A percentile compares a stretch with the other conserved stretches of the same genome.
phyloP scores from a whole-genome alignment of 2,329 filamentous ascomycete species.

The Lachnellula willkommii region DNA sequence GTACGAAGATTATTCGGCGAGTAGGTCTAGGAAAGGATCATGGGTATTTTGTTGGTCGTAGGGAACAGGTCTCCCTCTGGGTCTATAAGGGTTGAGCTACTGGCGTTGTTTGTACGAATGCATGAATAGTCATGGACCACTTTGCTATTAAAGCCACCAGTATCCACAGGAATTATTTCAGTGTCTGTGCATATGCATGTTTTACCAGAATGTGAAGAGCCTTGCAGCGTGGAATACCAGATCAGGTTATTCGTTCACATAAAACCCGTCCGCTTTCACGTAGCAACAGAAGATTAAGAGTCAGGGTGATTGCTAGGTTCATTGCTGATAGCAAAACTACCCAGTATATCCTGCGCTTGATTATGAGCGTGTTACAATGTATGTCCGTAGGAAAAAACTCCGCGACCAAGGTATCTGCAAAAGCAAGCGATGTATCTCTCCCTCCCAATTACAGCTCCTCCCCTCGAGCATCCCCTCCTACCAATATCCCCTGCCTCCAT shows the following conservation, averaged over 20 bases:
- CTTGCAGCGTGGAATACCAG: too few species aligned
- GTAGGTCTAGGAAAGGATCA: conserved; percentile 38
- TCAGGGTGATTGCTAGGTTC: background rate
- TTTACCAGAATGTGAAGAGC: too few species aligned
- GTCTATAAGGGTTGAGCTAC: background rate
- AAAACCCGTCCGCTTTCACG: too few species aligned
- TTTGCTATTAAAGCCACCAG: background rate
- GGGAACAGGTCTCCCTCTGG: too few species aligned
- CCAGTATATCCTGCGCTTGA: background rate
- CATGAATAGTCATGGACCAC: background rate
- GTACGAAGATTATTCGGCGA: conserved; percentile 70
- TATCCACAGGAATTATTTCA: too few species aligned
- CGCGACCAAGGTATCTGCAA: conserved; percentile 19
- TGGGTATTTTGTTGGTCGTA: too few species aligned
- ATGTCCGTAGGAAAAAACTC: conserved; percentile 15
- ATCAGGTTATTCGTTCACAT: too few species aligned
- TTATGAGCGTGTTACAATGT: conserved; percentile 9
- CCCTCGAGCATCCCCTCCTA: background rate
- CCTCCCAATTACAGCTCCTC: background rate
- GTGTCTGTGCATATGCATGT: too few species aligned
- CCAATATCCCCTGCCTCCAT: background rate
- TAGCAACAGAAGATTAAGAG: too few species aligned
- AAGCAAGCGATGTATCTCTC: conserved; percentile 15
- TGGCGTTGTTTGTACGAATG: conserved; percentile 2
- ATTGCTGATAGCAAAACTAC: background rate